Evolutionary conservation across 2,329 filamentous ascomycete genomes (phyloP).

Genomic region (Colletotrichum gigasporum): DNA sequence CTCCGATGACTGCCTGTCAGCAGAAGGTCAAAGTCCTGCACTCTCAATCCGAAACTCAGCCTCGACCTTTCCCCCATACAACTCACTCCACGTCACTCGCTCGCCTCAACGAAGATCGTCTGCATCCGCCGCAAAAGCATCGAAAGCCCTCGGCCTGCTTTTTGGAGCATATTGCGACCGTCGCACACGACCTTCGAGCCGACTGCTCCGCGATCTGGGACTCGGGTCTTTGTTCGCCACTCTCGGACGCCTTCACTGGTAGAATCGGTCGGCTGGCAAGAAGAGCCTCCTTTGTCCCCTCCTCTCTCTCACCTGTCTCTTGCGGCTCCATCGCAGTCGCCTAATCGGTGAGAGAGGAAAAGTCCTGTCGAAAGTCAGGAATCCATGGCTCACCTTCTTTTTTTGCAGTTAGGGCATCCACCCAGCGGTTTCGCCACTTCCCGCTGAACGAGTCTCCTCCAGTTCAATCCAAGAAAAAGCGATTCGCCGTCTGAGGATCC

Average conservation of each 20-base stretch:
- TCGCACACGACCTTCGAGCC: conserved; percentile 43
- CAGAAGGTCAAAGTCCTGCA: conserved; percentile 11
- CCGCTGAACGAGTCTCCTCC: conserved; percentile 13
- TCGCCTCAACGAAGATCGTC: conserved; percentile 47
- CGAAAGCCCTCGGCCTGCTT: conserved; percentile 30
- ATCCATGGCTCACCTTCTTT: conserved; percentile 26
- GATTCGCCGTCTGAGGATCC: conserved; percentile 5
- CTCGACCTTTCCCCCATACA: conserved; percentile 32
- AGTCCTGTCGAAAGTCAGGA: conserved; percentile 30
- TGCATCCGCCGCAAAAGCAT: conserved; percentile 38
- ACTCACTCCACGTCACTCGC: conserved; percentile 38
- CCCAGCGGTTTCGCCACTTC: conserved; percentile 3
- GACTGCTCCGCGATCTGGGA: conserved; percentile 49
- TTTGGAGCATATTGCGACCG: conserved; percentile 31
- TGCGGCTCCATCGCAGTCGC: conserved; percentile 1
- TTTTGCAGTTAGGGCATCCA: conserved; percentile 9
- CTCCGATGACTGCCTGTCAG: background rate
- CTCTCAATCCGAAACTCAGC: conserved; percentile 21
- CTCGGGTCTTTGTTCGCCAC: conserved; percentile 35
- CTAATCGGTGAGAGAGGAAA: conserved; percentile 30
- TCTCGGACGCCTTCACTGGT: conserved; percentile 73
- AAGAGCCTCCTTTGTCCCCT: background rate
- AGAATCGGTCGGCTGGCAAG: conserved; percentile 33
- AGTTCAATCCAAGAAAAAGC: conserved; percentile 17
- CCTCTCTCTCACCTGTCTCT: background rate